Conservation (phyloP, 2,329 filamentous ascomycete species). For the Podosphaera leucotricha region DNA sequence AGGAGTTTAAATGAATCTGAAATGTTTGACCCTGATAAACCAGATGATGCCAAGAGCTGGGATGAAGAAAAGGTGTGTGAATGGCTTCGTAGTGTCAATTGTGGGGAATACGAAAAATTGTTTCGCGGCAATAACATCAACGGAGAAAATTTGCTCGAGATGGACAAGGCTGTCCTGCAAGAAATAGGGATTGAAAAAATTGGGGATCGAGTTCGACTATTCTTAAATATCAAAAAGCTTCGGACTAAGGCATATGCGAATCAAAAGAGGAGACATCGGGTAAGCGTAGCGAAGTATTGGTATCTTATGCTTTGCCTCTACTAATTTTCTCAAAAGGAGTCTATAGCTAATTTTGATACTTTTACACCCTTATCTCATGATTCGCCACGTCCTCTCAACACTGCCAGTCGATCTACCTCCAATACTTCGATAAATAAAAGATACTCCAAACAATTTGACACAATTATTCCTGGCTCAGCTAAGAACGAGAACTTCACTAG, state of each 20-base stretch:
- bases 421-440: conserved; percentile 31
- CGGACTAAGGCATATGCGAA: conserved; percentile 54
- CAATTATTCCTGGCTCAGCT: conserved; percentile 10
- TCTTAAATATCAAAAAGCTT: conserved; percentile 63
- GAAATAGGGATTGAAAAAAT: conserved; percentile 98
- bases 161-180: conserved; percentile 87
- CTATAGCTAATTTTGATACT: conserved; percentile 54
- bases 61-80: conserved; percentile 79
- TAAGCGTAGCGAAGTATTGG: conserved; percentile 20
- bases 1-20: conserved; percentile 78
- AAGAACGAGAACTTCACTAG: conserved; percentile 23
- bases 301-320: neutral
- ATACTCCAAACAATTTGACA: conserved; percentile 37
- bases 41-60: conserved; percentile 64
- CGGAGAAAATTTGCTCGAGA: conserved; percentile 85
- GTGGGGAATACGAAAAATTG: conserved; percentile 74
- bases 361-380: conserved; percentile 38
- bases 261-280: conserved; percentile 66
- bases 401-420: conserved; percentile 23
- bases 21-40: conserved; percentile 61
- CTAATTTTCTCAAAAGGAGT: conserved; percentile 33
- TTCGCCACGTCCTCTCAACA: conserved; percentile 37
- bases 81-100: conserved; percentile 78
- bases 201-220: conserved; percentile 81
- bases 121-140: conserved; percentile 92